phyloP scores from a whole-genome alignment of 2,329 filamentous ascomycete species.

The Trichoderma endophyticum region DNA sequence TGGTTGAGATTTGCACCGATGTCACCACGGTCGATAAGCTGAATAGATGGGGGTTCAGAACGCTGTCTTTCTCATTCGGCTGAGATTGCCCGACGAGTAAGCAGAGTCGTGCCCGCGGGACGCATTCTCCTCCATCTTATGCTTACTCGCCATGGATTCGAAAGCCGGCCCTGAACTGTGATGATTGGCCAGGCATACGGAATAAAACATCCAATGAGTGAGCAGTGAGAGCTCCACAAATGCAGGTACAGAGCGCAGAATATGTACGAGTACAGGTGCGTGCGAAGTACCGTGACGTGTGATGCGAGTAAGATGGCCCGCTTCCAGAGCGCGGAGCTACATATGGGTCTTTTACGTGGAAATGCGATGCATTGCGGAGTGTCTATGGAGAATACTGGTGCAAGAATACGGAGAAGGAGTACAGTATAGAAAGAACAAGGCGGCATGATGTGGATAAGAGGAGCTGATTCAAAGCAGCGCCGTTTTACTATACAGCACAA shows the following conservation, averaged over 20 bases:
- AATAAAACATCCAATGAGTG: background rate
- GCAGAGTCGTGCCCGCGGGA: background rate
- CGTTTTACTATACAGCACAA: background rate
- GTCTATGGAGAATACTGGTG: background rate
- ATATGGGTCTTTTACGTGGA: background rate
- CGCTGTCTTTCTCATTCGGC: background rate
- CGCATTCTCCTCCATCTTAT: background rate
- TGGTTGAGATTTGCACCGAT: conserved; percentile 4
- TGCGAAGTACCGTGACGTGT: background rate
- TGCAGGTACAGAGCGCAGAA: conserved; percentile 16
- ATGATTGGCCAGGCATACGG: background rate
- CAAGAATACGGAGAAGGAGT: background rate
- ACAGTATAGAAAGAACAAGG: background rate
- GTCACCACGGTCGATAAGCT: background rate
- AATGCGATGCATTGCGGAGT: background rate
- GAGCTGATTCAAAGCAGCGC: background rate
- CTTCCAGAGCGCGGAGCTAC: background rate
- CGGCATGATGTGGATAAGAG: background rate
- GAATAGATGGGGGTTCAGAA: background rate
- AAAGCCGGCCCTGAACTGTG: background rate
- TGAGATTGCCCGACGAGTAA: background rate
- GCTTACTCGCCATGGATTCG: background rate
- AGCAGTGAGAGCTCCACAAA: background rate
- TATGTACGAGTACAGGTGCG: background rate
- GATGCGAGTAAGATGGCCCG: conserved; percentile 6